Conservation (phyloP, 2,329 filamentous ascomycete genomes). For the Samsoniella hepiali region DNA sequence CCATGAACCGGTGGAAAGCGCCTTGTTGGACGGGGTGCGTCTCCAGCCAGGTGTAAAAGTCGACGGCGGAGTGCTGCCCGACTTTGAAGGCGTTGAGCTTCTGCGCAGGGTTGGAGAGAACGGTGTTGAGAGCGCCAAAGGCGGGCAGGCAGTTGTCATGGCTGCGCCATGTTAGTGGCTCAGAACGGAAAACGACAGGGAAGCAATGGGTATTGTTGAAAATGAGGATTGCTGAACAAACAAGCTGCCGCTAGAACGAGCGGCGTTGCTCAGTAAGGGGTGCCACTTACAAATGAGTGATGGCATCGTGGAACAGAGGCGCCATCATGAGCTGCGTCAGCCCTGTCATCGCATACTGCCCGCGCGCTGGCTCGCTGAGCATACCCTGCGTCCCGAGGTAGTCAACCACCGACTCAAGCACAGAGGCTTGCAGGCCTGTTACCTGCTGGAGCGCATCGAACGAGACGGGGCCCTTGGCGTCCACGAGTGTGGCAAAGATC, state of each 20-base stretch:
- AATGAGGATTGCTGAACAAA: too few species aligned
- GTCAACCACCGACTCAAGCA: constrained; percentile 22
- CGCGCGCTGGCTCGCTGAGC: constrained; percentile 14
- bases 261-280: neutral
- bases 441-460: constrained; percentile 17
- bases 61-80: constrained; percentile 19
- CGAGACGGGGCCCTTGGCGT: constrained; percentile 15
- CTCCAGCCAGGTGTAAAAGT: constrained; percentile 24
- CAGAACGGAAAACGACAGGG: neutral
- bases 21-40: constrained; percentile 22
- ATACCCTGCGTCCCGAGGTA: constrained; percentile 21
- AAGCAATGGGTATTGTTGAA: neutral
- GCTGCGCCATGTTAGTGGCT: neutral
- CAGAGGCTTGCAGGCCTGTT: constrained; percentile 7
- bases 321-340: constrained; percentile 19
- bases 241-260: too few species aligned
- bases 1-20: constrained; percentile 29
- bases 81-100: constrained; percentile 23
- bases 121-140: constrained; percentile 21
- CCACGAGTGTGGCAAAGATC: constrained; percentile 19
- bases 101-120: constrained; percentile 11
- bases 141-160: constrained; percentile 22
- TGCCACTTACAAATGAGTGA: constrained; percentile 21
- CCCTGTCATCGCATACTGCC: constrained; percentile 18
- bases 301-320: constrained; percentile 21